A percentile compares a stretch with the other conserved stretches of the same genome.
Evolutionary conservation across 2,329 filamentous ascomycete genomes (phyloP).

Genomic region (Fusarium domesticum): DNA sequence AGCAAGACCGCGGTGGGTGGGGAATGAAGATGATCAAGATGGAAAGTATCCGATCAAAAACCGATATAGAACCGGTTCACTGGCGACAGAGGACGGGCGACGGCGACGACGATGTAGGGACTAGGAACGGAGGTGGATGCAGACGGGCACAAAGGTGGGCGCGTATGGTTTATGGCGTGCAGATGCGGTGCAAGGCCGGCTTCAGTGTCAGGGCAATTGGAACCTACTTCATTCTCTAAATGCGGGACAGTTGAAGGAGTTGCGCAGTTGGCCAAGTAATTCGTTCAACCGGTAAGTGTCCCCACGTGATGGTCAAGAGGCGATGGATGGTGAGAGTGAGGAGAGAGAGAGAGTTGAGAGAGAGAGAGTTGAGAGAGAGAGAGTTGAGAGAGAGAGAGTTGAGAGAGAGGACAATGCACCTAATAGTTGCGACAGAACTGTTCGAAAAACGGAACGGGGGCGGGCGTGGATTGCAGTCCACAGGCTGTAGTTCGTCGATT

Average conservation of each 20-base stretch:
- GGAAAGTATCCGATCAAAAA: slow-evolving; percentile 21
- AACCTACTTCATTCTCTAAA: slow-evolving; percentile 19
- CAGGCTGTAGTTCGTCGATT: slow-evolving; percentile 5
- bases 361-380: slow-evolving; percentile 7
- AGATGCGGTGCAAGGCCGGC: slow-evolving; percentile 5
- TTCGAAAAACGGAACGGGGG: slow-evolving; percentile 2
- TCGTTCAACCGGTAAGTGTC: not conserved
- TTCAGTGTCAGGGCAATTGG: slow-evolving; percentile 1
- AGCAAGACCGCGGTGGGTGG: slow-evolving; percentile 9
- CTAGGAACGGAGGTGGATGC: slow-evolving; percentile 19
- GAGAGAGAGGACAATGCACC: slow-evolving; percentile 2
- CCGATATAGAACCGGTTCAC: slow-evolving; percentile 16
- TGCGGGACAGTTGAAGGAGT: slow-evolving; percentile 12
- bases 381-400: slow-evolving; percentile 3
- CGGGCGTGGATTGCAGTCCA: slow-evolving; percentile 7
- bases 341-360: slow-evolving; percentile 5
- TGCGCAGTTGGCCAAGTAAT: slow-evolving; percentile 12
- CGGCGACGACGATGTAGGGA: slow-evolving; percentile 16
- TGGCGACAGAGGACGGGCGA: slow-evolving; percentile 6
- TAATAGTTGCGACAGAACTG: slow-evolving; percentile 2
- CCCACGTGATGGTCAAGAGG: not conserved
- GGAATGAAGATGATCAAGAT: slow-evolving; percentile 15
- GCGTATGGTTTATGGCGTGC: slow-evolving; percentile 4
- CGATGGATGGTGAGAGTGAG: not conserved
- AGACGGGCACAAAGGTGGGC: slow-evolving; percentile 4